phyloP scores from a whole-genome alignment of 1,139 yeast genomes.

The Schwanniomyces etchellsii region DNA sequence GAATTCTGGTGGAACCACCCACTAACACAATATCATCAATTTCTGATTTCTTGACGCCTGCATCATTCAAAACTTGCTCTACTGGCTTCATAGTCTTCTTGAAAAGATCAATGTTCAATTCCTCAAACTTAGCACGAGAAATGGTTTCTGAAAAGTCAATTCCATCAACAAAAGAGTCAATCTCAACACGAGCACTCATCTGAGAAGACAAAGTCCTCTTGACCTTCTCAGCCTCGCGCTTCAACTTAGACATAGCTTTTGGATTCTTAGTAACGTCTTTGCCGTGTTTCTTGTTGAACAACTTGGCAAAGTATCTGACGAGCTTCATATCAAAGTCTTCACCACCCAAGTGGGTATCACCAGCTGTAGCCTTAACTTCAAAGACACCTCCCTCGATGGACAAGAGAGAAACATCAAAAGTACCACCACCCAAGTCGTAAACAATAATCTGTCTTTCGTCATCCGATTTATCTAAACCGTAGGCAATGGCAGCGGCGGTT shows the following conservation, averaged over 20 bases:
- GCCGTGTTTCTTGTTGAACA: conserved; percentile 83
- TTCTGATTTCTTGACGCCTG: conserved; percentile 76
- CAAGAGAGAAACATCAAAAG: conserved; percentile 48
- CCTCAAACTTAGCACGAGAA: conserved; percentile 94
- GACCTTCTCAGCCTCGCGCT: conserved; percentile 96
- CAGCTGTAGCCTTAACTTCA: conserved; percentile 49
- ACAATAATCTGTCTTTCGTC: conserved; percentile 46
- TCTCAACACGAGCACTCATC: conserved; percentile 85
- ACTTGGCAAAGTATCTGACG: conserved; percentile 77
- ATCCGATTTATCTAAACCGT: conserved; percentile 81
- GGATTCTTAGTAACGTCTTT: conserved; percentile 70
- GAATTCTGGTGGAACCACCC: conserved; percentile 98
- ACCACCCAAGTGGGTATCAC: conserved; percentile 65
- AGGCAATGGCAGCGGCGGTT: conserved; percentile 97
- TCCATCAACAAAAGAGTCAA: conserved; percentile 93
- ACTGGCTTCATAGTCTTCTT: conserved; percentile 90
- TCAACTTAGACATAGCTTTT: conserved; percentile 82
- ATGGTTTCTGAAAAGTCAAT: conserved; percentile 89
- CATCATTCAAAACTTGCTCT: conserved; percentile 85
- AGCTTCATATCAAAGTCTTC: conserved; percentile 92
- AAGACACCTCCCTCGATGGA: conserved; percentile 50
- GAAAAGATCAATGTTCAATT: conserved; percentile 80
- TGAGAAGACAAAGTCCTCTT: conserved; percentile 91
- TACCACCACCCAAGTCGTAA: conserved; percentile 53
- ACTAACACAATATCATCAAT: conserved; percentile 90